Evolutionary conservation across 306 rosid genomes (phyloP).

Genomic region (Prunus mira): DNA sequence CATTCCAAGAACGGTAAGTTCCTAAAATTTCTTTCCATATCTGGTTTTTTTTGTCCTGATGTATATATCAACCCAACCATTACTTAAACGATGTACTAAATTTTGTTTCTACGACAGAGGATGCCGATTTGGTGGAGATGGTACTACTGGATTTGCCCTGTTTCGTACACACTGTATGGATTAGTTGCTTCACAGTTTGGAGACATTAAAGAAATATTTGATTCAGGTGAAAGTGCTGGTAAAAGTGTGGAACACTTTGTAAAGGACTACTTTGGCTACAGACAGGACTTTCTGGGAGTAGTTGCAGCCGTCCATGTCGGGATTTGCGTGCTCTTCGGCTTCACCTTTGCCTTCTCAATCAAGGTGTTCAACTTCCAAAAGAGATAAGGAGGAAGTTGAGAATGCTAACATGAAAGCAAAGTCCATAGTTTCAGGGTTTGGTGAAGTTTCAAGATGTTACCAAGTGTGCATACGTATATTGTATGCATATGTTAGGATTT

Average conservation of each 20-base stretch:
- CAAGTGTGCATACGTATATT: background rate
- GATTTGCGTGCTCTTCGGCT: conserved; percentile 30
- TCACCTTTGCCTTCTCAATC: conserved; percentile 37
- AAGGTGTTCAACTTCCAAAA: conserved; percentile 37
- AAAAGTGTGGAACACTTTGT: conserved; percentile 28
- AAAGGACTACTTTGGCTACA: conserved; percentile 26
- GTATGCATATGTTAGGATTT: background rate
- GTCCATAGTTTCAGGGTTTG: background rate
- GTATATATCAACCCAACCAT: background rate
- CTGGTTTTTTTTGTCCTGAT: background rate
- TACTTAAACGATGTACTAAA: background rate
- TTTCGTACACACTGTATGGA: conserved; percentile 37
- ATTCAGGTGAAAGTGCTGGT: conserved; percentile 15
- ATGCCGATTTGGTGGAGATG: conserved; percentile 49
- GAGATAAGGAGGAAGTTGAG: conserved; percentile 16
- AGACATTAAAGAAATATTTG: conserved; percentile 13
- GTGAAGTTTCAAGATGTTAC: background rate
- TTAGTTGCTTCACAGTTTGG: conserved; percentile 34
- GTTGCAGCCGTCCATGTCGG: conserved; percentile 31
- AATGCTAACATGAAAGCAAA: background rate
- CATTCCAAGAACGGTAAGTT: conserved; percentile 34
- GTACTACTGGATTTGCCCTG: conserved; percentile 42
- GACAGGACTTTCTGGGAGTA: conserved; percentile 23
- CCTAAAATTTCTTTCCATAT: background rate
- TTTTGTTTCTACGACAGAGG: conserved; percentile 16